Percentiles rank a stretch among this genome's conserved stretches.
phyloP scores from a whole-genome alignment of 768 basidiomycete genomes.

The Boletus rex-veris region DNA sequence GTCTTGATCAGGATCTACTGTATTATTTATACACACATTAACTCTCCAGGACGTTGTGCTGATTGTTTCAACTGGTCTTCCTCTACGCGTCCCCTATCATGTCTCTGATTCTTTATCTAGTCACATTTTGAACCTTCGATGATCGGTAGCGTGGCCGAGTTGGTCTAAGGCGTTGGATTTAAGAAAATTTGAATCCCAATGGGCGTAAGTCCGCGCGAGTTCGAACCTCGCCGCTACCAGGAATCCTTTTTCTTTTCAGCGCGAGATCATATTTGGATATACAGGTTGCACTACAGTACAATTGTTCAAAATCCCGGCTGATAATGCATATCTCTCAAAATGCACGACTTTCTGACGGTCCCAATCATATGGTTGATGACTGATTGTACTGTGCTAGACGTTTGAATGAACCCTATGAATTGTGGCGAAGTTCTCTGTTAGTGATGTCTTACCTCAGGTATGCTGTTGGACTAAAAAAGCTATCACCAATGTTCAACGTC shows the following conservation, averaged over 20 bases:
- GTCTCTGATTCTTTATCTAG: neutral
- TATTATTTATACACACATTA: too few relatives aligned
- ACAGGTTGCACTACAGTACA: neutral
- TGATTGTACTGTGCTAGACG: neutral
- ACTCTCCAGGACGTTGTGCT: too few relatives aligned
- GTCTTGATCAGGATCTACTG: too few relatives aligned
- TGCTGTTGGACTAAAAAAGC: slow-evolving; percentile 25
- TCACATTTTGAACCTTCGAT: neutral
- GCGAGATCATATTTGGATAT: too few relatives aligned
- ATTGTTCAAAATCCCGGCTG: neutral
- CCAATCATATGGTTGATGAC: neutral
- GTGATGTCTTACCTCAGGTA: neutral
- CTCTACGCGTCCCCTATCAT: too few relatives aligned
- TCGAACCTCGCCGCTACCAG: slow-evolving; percentile 88
- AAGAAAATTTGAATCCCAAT: slow-evolving; percentile 75
- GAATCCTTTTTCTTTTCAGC: slow-evolving; percentile 6
- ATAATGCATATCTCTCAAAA: neutral
- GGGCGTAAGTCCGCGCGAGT: slow-evolving; percentile 83
- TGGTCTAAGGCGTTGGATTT: slow-evolving; percentile 92
- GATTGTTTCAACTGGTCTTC: too few relatives aligned
- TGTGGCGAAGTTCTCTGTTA: neutral
- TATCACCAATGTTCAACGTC: slow-evolving; percentile 8
- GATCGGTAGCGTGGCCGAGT: slow-evolving; percentile 76
- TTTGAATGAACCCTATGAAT: neutral
- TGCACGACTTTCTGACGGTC: neutral